phyloP scores from a whole-genome alignment of 2,329 filamentous ascomycete genomes.

The Colletotrichum sp. region DNA sequence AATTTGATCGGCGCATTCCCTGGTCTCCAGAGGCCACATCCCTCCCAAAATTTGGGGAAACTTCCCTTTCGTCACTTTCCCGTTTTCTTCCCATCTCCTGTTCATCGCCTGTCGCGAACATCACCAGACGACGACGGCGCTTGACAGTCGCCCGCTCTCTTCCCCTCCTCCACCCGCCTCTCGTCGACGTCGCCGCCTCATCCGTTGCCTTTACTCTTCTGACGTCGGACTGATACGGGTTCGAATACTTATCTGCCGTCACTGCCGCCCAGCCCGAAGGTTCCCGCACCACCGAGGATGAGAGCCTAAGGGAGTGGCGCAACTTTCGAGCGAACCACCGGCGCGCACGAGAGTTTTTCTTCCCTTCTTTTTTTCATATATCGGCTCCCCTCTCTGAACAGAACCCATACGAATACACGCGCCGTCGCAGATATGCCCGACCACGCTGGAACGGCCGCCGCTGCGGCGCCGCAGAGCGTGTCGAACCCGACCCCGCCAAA shows the following conservation, averaged over 20 bases:
- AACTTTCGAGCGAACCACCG: neutral
- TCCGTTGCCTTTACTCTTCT: neutral
- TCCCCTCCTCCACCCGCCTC: neutral
- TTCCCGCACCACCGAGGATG: constrained; percentile 16
- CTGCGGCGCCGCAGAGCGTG: constrained; percentile 28
- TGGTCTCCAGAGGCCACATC: constrained; percentile 5
- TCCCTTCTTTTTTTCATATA: neutral
- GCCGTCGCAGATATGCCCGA: constrained; percentile 5
- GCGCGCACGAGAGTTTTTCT: neutral
- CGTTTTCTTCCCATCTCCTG: neutral
- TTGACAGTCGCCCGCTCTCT: neutral
- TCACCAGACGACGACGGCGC: neutral
- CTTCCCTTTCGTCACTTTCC: neutral
- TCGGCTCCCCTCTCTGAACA: neutral
- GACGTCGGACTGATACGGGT: neutral
- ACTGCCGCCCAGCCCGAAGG: constrained; percentile 2
- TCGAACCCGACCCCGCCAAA: constrained; percentile 39
- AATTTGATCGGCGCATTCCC: constrained; percentile 11
- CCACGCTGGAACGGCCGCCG: constrained; percentile 16
- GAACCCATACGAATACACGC: neutral
- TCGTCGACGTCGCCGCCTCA: neutral
- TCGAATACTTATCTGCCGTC: neutral
- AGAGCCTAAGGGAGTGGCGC: constrained; percentile 19
- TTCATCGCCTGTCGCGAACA: neutral
- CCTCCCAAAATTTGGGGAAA: constrained; percentile 15